Evolutionary conservation across 2,329 filamentous ascomycete genomes (phyloP).

Genomic region (Colletotrichum noveboracense): DNA sequence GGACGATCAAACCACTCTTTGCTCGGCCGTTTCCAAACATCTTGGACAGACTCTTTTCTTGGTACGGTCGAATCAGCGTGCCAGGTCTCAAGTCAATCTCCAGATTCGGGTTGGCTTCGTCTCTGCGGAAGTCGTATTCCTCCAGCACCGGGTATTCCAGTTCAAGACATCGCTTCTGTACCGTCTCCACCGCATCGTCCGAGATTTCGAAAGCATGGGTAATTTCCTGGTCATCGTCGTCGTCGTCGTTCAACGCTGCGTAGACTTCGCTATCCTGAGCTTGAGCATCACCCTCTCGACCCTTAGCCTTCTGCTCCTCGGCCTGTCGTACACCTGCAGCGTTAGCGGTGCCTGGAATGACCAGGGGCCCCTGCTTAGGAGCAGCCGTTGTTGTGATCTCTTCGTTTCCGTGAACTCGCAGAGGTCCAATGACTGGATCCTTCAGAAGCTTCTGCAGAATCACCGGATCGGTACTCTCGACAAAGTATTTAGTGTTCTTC

Average conservation of each 20-base stretch:
- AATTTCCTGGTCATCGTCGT: slow-evolving; percentile 84
- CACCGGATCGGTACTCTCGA: slow-evolving; percentile 88
- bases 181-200: slow-evolving; percentile 80
- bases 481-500: slow-evolving; percentile 92
- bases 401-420: slow-evolving; percentile 73
- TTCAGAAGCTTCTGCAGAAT: slow-evolving; percentile 87
- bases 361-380: slow-evolving; percentile 83
- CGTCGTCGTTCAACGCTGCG: slow-evolving; percentile 78
- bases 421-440: slow-evolving; percentile 80
- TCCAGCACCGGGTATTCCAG: slow-evolving; percentile 89
- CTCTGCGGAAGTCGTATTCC: slow-evolving; percentile 96
- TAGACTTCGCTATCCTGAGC: slow-evolving; percentile 72
- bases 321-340: slow-evolving; percentile 87
- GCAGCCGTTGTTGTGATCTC: slow-evolving; percentile 83
- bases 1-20: slow-evolving; percentile 95
- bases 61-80: slow-evolving; percentile 91
- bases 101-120: slow-evolving; percentile 85
- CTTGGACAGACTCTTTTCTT: slow-evolving; percentile 96
- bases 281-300: slow-evolving; percentile 55
- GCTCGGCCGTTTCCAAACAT: slow-evolving; percentile 99
- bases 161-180: slow-evolving; percentile 88
- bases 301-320: slow-evolving; percentile 46
- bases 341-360: slow-evolving; percentile 94
- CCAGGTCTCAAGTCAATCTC: slow-evolving; percentile 92
- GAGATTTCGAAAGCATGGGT: slow-evolving; percentile 94